phyloP scores from a whole-genome alignment of 306 rosid genomes.

The Acmispon strigosus region DNA sequence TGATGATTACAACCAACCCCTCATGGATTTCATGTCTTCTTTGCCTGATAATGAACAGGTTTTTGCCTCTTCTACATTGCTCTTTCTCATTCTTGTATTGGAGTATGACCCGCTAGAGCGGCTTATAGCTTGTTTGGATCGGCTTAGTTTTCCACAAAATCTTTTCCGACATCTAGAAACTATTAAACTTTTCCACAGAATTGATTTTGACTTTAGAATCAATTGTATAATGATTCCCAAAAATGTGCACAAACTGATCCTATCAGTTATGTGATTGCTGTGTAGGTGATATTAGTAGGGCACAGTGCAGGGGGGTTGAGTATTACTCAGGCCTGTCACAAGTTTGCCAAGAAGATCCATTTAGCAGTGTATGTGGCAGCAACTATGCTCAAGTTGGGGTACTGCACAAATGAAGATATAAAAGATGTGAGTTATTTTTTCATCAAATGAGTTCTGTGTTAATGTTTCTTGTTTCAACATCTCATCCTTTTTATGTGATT shows the following conservation, averaged over 20 bases:
- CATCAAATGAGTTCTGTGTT: background rate
- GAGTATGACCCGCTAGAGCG: background rate
- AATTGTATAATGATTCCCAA: no score
- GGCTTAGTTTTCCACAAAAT: no score
- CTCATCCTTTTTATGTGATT: background rate
- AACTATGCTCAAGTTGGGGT: slow-evolving; percentile 77
- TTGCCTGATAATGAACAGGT: slow-evolving; percentile 75
- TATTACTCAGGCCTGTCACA: slow-evolving; percentile 62
- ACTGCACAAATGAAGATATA: slow-evolving; percentile 46
- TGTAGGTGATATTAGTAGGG: slow-evolving; percentile 74
- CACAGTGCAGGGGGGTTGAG: slow-evolving; percentile 92
- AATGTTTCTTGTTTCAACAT: background rate
- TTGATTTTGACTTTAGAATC: no score
- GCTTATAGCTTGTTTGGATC: no score
- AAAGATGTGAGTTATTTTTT: slow-evolving; percentile 41
- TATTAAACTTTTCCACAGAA: no score
- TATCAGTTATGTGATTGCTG: background rate
- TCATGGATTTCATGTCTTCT: slow-evolving; percentile 52
- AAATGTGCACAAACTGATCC: background rate
- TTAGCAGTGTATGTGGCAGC: slow-evolving; percentile 77
- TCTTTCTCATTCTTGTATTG: background rate
- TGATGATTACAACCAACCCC: slow-evolving; percentile 76
- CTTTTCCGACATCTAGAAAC: no score
- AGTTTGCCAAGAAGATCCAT: slow-evolving; percentile 56
- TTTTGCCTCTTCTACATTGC: background rate